Evolutionary conservation across 1,284 basidiomycete genomes (phyloP).

Genomic region (Cryptococcus sp.): DNA sequence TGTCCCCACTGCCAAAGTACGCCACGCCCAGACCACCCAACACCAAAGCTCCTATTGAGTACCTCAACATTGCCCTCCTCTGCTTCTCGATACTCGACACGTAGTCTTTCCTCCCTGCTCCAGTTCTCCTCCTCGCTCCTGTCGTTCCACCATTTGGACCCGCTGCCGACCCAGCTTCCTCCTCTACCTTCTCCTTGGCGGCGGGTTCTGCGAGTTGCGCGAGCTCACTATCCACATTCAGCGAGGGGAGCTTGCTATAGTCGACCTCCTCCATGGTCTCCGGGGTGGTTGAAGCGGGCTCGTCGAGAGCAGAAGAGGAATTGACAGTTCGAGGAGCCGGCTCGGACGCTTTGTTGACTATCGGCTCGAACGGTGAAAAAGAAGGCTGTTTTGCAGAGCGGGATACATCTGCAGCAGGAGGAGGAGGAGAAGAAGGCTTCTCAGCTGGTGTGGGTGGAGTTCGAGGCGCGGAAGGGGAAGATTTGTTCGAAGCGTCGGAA

Average conservation of each 20-base stretch:
- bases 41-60: slow-evolving; percentile 49
- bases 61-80: slow-evolving; percentile 55
- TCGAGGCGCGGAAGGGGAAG: background rate
- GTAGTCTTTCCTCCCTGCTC: slow-evolving; percentile 38
- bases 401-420: no score
- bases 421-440: slow-evolving; percentile 2
- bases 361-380: background rate
- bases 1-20: slow-evolving; percentile 58
- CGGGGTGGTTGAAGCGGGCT: background rate
- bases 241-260: slow-evolving; percentile 35
- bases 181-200: slow-evolving; percentile 15
- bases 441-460: background rate
- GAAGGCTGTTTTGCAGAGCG: background rate
- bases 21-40: slow-evolving; percentile 55
- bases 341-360: background rate
- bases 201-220: slow-evolving; percentile 27
- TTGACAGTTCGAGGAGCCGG: background rate
- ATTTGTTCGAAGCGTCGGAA: background rate
- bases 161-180: slow-evolving; percentile 10
- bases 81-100: slow-evolving; percentile 64
- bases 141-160: slow-evolving; percentile 1
- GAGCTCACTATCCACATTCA: slow-evolving; percentile 45
- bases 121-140: slow-evolving; percentile 19
- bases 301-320: background rate
- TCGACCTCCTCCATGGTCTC: background rate